Evolutionary conservation across 2,329 filamentous ascomycete genomes (phyloP), one percentile per base, ranked within the genome.

Genomic region (Penicillium decumbens): DNA sequence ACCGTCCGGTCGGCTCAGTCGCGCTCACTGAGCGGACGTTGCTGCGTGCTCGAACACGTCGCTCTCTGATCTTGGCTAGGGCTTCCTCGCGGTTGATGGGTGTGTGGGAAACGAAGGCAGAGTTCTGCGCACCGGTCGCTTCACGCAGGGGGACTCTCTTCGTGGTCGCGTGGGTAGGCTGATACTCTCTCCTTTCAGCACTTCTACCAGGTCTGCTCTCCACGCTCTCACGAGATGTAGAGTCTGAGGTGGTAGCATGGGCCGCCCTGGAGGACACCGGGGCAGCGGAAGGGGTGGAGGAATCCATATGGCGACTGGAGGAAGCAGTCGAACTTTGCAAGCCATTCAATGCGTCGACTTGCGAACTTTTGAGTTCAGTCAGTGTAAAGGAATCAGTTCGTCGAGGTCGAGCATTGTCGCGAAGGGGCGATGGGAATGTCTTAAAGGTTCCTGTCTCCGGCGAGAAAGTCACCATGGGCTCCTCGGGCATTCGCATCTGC

Each of bases 11-110:
- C n/a, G 65, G 64, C 53, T 73, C 71, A 28, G 61, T 67, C 15
- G 68, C 68, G 41, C 71, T 74, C 9, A 65, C 67, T 40, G 70
- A 73, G 51, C 70, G 63, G 50, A 74, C 68, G 50, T 66, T 67
- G 45, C 65, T 73, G 51, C 70, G 69, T n/a, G 75, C 70, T 43
- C 73, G 67, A 12, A 70, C 72, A 46, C 75, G 67, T 41, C 75
- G 64, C n/a, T 74, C 74, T 49, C 73, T 63, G 37, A 77, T 77
- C 54, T 76, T 74, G 6, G 75, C 75, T 1, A 77, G 64, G 1
- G 75, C 75, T 51, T 74, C 69, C 62, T 77, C 75, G 18, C 75
- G 70, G 43, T 66, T 72, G 45, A 76, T 68, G 3, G 74, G 73
- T 1, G 70, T 73, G n/a, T 71, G 69, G 1, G 70, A 66, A 13